Evolutionary conservation across 2,329 filamentous ascomycete genomes (phyloP).

Genomic region (Aschersonia sp.): DNA sequence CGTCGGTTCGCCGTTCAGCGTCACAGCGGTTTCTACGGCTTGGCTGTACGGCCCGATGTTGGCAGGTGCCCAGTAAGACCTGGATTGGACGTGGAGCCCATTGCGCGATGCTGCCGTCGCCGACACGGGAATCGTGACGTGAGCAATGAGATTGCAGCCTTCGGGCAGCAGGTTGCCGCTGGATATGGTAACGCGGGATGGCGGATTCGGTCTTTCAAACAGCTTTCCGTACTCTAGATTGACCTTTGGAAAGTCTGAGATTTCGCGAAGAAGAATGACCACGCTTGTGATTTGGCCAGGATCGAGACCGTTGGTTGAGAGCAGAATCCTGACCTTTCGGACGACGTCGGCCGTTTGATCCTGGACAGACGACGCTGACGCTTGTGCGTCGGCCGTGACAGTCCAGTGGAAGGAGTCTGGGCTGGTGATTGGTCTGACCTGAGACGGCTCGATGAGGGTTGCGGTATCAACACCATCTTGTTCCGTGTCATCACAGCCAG

Average conservation of each 20-base stretch:
- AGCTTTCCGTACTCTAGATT: constrained; percentile 64
- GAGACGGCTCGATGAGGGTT: not conserved
- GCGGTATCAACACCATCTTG: not conserved
- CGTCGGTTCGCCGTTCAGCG: constrained; percentile 4
- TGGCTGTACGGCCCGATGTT: constrained; percentile 98
- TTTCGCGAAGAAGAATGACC: constrained; percentile 58
- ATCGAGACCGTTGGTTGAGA: constrained; percentile 17
- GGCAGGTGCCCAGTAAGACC: constrained; percentile 94
- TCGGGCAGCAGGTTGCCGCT: constrained; percentile 52
- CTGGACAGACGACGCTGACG: constrained; percentile 20
- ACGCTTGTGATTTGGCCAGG: constrained; percentile 33
- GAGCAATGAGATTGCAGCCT: constrained; percentile 45
- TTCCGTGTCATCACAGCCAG: not conserved
- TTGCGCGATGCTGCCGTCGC: constrained; percentile 25
- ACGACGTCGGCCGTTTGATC: constrained; percentile 34
- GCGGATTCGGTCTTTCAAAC: constrained; percentile 68
- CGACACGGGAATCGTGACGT: constrained; percentile 25
- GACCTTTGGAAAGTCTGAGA: constrained; percentile 62
- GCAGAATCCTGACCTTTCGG: constrained; percentile 24
- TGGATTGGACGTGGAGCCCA: constrained; percentile 76
- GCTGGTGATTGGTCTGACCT: constrained; percentile 2
- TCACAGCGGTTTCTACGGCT: constrained; percentile 44
- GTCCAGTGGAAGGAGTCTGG: constrained; percentile 21
- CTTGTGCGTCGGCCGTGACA: constrained; percentile 15
- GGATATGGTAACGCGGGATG: constrained; percentile 70